phyloP scores from a whole-genome alignment of 257 asterid species.

The Rauvolfia tetraphylla region DNA sequence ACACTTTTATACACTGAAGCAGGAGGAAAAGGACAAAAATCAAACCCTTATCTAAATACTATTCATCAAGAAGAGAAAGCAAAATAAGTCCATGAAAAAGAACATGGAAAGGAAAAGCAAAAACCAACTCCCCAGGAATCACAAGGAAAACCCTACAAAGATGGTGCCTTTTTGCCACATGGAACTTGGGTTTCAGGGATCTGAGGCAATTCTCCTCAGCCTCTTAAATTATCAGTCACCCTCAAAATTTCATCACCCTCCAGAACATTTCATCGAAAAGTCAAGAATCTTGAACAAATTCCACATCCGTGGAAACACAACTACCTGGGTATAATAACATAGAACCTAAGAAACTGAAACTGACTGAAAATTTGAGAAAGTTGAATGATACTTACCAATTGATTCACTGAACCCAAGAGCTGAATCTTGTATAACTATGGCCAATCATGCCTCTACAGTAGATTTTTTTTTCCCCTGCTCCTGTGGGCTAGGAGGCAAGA shows the following conservation, averaged over 20 bases:
- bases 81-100: slow-evolving; percentile 31
- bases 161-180: slow-evolving; percentile 53
- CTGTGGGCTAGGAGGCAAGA: slow-evolving; percentile 7
- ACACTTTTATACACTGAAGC: slow-evolving; percentile 41
- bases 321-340: slow-evolving; percentile 10
- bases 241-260: slow-evolving; percentile 17
- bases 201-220: slow-evolving; percentile 60
- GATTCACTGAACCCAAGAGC: slow-evolving; percentile 20
- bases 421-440: slow-evolving; percentile 22
- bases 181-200: slow-evolving; percentile 68
- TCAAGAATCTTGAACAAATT: slow-evolving; percentile 40
- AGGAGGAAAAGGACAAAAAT: slow-evolving; percentile 39
- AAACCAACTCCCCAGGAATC: slow-evolving; percentile 46
- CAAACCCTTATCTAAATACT: slow-evolving; percentile 49
- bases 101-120: slow-evolving; percentile 24
- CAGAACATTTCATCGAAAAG: slow-evolving; percentile 33
- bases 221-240: slow-evolving; percentile 34
- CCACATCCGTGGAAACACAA: slow-evolving; percentile 17
- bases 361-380: slow-evolving; percentile 14
- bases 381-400: slow-evolving; percentile 39
- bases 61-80: slow-evolving; percentile 23
- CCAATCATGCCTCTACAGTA: slow-evolving; percentile 18
- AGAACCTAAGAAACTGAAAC: slow-evolving; percentile 27
- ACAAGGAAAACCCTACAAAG: slow-evolving; percentile 54
- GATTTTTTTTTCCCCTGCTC: slow-evolving; percentile 15